Conservation (phyloP, 2,329 filamentous ascomycete genomes). For the Aspergillus hiratsukae region DNA sequence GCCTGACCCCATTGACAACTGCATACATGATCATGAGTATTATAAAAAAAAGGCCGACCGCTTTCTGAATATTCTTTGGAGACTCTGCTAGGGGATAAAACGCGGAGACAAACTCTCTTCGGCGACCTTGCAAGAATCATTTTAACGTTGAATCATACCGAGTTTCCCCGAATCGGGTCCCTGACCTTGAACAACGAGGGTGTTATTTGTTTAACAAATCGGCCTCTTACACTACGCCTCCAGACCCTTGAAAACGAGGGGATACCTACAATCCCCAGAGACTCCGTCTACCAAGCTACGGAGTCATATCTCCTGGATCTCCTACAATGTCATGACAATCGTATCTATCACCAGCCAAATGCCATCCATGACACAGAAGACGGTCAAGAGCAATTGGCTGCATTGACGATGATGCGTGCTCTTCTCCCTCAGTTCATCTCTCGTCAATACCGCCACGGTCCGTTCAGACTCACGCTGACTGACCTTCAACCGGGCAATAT, state of each 20-base stretch:
- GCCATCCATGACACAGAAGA: constrained; percentile 18
- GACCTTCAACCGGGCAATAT: constrained; percentile 41
- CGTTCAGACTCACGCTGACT: constrained; percentile 35
- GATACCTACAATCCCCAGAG: constrained; percentile 22
- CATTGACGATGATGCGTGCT: constrained; percentile 26
- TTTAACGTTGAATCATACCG: constrained; percentile 12
- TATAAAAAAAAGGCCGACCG: constrained; percentile 7
- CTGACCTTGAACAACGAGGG: constrained; percentile 24
- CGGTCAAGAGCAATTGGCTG: constrained; percentile 26
- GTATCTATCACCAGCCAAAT: constrained; percentile 26
- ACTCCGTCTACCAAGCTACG: constrained; percentile 20
- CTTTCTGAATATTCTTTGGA: constrained; percentile 10
- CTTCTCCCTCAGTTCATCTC: constrained; percentile 22
- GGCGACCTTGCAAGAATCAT: constrained; percentile 11
- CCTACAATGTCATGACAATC: constrained; percentile 23
- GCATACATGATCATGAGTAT: constrained; percentile 13
- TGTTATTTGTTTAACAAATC: constrained; percentile 17
- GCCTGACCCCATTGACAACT: constrained; percentile 2
- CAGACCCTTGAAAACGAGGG: constrained; percentile 23
- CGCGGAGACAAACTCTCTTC: constrained; percentile 10
- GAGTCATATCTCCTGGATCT: constrained; percentile 25
- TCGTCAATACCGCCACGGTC: constrained; percentile 29
- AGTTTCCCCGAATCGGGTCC: constrained; percentile 31
- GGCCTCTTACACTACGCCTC: constrained; percentile 23
- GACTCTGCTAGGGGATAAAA: constrained; percentile 5